Percentiles rank a stretch among this genome's conserved stretches.
Evolutionary conservation across 2,329 filamentous ascomycete species (phyloP).

Genomic region (Dothideomycetes sp.): DNA sequence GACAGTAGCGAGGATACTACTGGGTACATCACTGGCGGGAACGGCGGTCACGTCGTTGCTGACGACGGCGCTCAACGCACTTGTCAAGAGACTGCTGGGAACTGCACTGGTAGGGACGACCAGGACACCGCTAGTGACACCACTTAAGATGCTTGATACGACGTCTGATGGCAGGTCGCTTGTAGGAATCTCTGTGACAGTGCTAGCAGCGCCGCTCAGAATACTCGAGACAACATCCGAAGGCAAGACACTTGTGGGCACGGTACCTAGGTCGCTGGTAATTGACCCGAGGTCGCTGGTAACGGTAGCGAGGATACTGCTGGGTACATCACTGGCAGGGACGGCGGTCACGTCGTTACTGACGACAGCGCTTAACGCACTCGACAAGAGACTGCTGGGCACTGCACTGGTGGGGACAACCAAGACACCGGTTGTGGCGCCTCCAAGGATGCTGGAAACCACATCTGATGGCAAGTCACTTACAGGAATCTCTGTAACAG

Average conservation of each 20-base stretch:
- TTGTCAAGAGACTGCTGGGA: background rate
- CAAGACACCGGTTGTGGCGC: background rate
- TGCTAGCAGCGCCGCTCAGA: background rate
- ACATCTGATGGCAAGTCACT: background rate
- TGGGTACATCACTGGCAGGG: background rate
- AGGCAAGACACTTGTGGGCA: background rate
- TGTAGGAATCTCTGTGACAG: background rate
- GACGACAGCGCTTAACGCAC: background rate
- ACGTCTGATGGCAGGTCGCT: background rate
- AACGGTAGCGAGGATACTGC: background rate
- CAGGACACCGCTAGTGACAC: background rate
- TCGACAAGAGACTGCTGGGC: background rate
- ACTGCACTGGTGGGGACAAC: background rate
- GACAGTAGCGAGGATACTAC: background rate
- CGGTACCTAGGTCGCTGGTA: background rate
- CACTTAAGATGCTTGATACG: background rate
- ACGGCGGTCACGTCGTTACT: no score
- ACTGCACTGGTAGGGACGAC: background rate
- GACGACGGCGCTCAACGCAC: background rate
- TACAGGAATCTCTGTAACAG: background rate
- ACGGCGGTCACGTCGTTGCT: background rate
- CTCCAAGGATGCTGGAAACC: background rate
- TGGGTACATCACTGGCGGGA: background rate
- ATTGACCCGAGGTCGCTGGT: background rate
- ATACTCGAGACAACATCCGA: background rate